phyloP scores from a whole-genome alignment of 257 asterid genomes.

The Solanum tarapatanum region DNA sequence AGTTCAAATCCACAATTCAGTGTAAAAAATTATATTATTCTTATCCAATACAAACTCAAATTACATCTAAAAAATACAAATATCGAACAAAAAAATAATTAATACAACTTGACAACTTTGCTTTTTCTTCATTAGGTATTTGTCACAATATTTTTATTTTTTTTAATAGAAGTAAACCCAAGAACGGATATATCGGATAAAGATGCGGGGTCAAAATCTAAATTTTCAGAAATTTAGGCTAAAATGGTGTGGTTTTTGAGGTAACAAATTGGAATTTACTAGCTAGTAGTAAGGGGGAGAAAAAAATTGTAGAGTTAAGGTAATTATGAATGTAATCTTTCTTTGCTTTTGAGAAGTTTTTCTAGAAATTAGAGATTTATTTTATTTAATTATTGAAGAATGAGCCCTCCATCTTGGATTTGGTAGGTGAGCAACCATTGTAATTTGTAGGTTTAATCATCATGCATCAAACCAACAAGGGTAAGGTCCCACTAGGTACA shows the following conservation, averaged over 20 bases:
- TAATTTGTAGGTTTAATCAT: not conserved
- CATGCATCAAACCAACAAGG: not conserved
- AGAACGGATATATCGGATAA: not conserved
- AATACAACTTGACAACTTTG: too few species aligned
- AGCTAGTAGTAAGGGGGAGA: not conserved
- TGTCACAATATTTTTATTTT: too few species aligned
- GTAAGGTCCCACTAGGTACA: constrained; percentile 2
- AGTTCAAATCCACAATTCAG: too few species aligned
- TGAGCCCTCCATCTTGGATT: constrained; percentile 17
- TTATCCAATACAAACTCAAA: too few species aligned
- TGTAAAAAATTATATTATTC: too few species aligned
- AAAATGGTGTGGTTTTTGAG: not conserved
- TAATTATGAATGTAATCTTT: constrained; percentile 6
- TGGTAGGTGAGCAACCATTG: constrained; percentile 32
- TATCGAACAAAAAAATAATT: too few species aligned
- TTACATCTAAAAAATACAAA: too few species aligned
- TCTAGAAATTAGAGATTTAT: constrained; percentile 7
- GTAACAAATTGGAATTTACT: not conserved
- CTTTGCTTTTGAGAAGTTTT: constrained; percentile 12
- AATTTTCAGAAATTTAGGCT: not conserved
- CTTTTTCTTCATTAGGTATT: too few species aligned
- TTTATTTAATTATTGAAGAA: constrained; percentile 12
- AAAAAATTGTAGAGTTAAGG: not conserved
- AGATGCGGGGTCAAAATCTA: not conserved
- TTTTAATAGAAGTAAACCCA: not conserved